Conservation (phyloP, 192 early-diverging fungal genomes). For the Powellomyces hirtus region DNA sequence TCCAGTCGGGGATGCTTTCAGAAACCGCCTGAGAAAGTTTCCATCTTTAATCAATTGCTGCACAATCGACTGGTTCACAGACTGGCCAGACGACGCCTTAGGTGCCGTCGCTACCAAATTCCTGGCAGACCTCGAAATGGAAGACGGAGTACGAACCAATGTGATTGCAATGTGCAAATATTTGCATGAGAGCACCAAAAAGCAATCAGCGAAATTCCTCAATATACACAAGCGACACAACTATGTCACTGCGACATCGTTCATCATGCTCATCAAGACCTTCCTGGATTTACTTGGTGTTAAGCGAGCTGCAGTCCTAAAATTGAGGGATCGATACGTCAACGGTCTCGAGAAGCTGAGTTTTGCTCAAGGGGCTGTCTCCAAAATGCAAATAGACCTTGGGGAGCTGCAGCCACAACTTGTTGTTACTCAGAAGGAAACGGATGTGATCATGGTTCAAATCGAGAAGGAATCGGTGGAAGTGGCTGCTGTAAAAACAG, state of each 20-base stretch:
- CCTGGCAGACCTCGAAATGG: slow-evolving; percentile 50
- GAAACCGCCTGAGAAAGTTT: slow-evolving; percentile 55
- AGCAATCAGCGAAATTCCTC: slow-evolving; percentile 48
- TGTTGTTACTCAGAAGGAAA: slow-evolving; percentile 52
- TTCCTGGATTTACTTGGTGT: slow-evolving; percentile 50
- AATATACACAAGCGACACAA: slow-evolving; percentile 48
- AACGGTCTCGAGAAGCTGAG: slow-evolving; percentile 61
- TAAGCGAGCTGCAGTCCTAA: slow-evolving; percentile 42
- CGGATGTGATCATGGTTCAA: slow-evolving; percentile 56
- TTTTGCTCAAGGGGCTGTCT: slow-evolving; percentile 54
- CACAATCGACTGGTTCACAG: slow-evolving; percentile 64
- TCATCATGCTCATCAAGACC: slow-evolving; percentile 57
- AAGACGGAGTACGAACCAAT: slow-evolving; percentile 39
- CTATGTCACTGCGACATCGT: slow-evolving; percentile 63
- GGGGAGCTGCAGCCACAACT: slow-evolving; percentile 58
- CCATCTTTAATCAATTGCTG: slow-evolving; percentile 62
- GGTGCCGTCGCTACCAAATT: slow-evolving; percentile 59
- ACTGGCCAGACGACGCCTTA: slow-evolving; percentile 61
- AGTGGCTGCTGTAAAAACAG: slow-evolving; percentile 47
- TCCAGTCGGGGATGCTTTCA: slow-evolving; percentile 61
- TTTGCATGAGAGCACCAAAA: slow-evolving; percentile 53
- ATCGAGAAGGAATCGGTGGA: slow-evolving; percentile 61
- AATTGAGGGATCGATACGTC: slow-evolving; percentile 51
- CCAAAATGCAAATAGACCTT: slow-evolving; percentile 62
- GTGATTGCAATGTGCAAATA: slow-evolving; percentile 63